Conservation (phyloP, 768 basidiomycete species). For the Glaciozyma antarctica region DNA sequence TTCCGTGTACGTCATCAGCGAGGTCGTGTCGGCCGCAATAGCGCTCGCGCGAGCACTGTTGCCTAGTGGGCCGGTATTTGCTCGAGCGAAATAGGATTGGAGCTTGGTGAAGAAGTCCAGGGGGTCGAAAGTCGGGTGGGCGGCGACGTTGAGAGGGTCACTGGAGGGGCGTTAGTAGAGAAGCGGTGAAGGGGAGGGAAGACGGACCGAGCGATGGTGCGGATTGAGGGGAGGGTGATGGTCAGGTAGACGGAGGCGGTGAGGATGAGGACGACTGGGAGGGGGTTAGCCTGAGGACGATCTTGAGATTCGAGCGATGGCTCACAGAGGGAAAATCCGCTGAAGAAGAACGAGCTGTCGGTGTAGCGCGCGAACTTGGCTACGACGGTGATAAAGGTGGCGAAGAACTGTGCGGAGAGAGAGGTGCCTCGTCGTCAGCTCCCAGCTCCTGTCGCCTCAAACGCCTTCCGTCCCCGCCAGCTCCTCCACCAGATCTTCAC, state of each 20-base stretch:
- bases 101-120: conserved; percentile 26
- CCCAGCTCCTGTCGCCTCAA: not conserved
- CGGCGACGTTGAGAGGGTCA: conserved; percentile 21
- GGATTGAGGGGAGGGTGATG: conserved; percentile 24
- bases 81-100: conserved; percentile 9
- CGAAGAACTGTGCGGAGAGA: conserved; percentile 7
- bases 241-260: conserved; percentile 25
- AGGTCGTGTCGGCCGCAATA: not conserved
- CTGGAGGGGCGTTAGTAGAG: not conserved
- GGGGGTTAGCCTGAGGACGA: not conserved
- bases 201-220: conserved; percentile 17
- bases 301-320: not conserved
- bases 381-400: conserved; percentile 20
- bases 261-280: conserved; percentile 21
- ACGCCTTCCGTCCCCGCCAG: not conserved
- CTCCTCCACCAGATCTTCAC: not conserved
- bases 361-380: conserved; percentile 24
- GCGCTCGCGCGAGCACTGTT: conserved; percentile 22
- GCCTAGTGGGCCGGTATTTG: conserved; percentile 11
- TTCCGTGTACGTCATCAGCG: conserved; percentile 15
- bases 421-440: not conserved
- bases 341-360: conserved; percentile 27
- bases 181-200: not conserved
- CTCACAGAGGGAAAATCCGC: conserved; percentile 21
- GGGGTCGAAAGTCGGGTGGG: conserved; percentile 7